A percentile compares a stretch with the other conserved stretches of the same genome.
phyloP scores from a whole-genome alignment of 306 rosid species.

The Rosa persica region DNA sequence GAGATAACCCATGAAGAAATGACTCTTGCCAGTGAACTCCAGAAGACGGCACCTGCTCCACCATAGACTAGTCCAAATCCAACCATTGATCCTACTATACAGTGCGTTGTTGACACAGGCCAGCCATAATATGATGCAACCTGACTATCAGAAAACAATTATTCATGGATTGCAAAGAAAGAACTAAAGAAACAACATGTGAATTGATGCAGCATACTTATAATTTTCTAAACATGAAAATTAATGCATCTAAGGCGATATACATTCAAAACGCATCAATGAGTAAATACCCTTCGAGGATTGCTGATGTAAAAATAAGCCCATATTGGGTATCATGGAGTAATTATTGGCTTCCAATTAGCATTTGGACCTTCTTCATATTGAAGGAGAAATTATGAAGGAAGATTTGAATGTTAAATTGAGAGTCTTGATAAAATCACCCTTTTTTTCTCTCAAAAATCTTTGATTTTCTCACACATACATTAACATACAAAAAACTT shows the following conservation, averaged over 20 bases:
- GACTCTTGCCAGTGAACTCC: constrained; percentile 95
- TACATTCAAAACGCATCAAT: background rate
- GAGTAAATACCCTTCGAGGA: background rate
- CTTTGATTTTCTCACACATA: background rate
- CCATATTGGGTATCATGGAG: background rate
- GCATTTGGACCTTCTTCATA: too few species aligned
- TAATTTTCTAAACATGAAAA: background rate
- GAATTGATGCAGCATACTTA: background rate
- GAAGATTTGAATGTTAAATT: too few species aligned
- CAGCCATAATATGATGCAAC: constrained; percentile 86
- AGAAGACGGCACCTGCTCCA: constrained; percentile 86
- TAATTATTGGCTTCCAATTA: too few species aligned
- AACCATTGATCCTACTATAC: constrained; percentile 98
- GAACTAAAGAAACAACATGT: background rate
- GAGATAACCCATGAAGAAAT: constrained; percentile 91
- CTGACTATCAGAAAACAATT: constrained; percentile 39
- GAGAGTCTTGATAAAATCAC: too few species aligned
- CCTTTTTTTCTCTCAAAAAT: background rate
- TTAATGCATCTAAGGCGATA: too few species aligned
- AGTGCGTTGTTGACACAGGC: constrained; percentile 99
- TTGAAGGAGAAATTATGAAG: too few species aligned
- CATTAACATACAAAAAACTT: background rate
- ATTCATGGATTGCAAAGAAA: constrained; percentile 9
- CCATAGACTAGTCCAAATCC: constrained; percentile 92
- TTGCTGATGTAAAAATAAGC: background rate